phyloP scores from a whole-genome alignment of 768 basidiomycete species.

The Terana coerulea region DNA sequence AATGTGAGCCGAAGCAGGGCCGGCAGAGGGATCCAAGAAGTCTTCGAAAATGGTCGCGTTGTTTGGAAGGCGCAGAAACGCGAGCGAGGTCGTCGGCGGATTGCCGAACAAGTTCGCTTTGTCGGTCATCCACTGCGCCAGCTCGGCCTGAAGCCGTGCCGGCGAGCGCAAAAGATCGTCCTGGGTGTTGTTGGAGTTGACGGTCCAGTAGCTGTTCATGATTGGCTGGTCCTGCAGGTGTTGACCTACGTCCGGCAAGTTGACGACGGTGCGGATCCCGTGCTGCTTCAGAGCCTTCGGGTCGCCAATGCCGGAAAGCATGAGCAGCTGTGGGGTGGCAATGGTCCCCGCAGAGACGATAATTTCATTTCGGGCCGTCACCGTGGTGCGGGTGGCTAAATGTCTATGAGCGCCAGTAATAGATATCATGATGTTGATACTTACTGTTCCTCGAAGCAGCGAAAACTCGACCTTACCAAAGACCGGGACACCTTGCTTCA shows the following conservation, averaged over 20 bases:
- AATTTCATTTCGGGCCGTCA: conserved; percentile 15
- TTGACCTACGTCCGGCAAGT: conserved; percentile 29
- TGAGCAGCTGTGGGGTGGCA: conserved; percentile 21
- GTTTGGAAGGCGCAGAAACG: conserved; percentile 22
- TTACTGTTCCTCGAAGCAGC: no score
- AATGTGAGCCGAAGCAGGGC: conserved; percentile 29
- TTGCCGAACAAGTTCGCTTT: conserved; percentile 28
- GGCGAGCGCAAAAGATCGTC: conserved; percentile 10
- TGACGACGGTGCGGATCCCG: conserved; percentile 24
- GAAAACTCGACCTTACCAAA: conserved; percentile 8
- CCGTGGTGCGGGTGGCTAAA: conserved; percentile 13
- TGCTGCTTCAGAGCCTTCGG: not conserved
- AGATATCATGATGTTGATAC: no score
- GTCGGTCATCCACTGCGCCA: conserved; percentile 24
- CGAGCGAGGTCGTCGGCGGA: conserved; percentile 22
- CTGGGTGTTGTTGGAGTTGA: conserved; percentile 6
- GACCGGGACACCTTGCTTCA: not conserved
- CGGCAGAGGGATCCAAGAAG: conserved; percentile 34
- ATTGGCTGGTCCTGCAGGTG: conserved; percentile 15
- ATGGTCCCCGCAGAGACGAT: conserved; percentile 28
- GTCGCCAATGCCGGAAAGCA: conserved; percentile 16
- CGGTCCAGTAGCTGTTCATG: not conserved
- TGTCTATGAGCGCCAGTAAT: no score
- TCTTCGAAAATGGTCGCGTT: conserved; percentile 17
- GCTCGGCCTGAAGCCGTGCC: conserved; percentile 8